Evolutionary conservation across 768 basidiomycete genomes (phyloP), one percentile per base, ranked within the genome.

Genomic region (Postia placenta): DNA sequence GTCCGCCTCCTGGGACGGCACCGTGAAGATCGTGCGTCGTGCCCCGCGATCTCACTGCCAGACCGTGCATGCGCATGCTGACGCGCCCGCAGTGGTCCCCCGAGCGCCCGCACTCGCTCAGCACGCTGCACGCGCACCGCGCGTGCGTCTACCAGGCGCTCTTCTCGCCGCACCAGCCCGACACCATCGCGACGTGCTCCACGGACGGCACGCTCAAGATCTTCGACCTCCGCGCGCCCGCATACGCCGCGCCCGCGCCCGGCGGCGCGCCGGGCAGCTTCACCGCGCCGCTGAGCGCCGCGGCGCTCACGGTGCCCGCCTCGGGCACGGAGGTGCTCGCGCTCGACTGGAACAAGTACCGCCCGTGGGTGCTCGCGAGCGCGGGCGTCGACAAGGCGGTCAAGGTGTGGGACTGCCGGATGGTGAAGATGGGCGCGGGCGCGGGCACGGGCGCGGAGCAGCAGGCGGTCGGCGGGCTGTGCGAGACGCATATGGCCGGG

Each of bases 281-380:
- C 60, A 81, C 83, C 2, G 69, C 76, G 48, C 85, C 87, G 4
- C 64, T 87, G 20, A 76, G 86, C 6, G 79, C 84, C 5, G 78
- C 88, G 2, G 83, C 76, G 11, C 74, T 91, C 52, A 91, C 88
- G 11, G 67, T 91, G 5, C 88, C 89, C 19, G 89, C 86, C 0
- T 85, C 87, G 4, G 74, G 76, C 1, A 81, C 80, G 6, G 92
- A 95, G 64, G 70, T 94, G 11, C 78, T 95, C 20, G 74, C 85
- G 3, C 64, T 93, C 26, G 92, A 94, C 56, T 95, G 91, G 90
- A 95, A 95, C 66, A 95, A 95, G 64, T 95, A 94, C 63, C 78
- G 79, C 2, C 86, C 87, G 5, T 80, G 82, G 58, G 66, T 83
- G 11, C 69, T 94, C 48, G 92, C 89, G 1, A 88, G 81, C 53